These are phyloP conservation scores for Cladorrhinum sp. DNA, from an alignment of 2,329 filamentous ascomycete genomes.

Conservation along the genomic window DNA sequence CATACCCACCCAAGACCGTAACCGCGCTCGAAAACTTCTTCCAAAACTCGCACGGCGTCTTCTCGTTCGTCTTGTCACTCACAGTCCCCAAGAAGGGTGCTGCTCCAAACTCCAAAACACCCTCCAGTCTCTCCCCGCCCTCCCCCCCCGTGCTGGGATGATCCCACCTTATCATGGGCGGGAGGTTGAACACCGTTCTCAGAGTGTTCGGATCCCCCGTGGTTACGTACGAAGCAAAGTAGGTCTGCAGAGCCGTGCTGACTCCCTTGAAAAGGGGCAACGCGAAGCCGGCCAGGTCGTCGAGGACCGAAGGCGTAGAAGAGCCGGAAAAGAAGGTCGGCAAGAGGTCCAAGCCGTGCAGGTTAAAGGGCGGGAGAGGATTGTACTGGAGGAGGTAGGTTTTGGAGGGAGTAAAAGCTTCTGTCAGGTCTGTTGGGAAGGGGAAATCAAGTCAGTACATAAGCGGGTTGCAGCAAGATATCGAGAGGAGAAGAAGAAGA, in stretches of 20 bases:
- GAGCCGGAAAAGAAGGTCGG: slow-evolving; percentile 40
- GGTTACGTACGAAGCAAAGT: slow-evolving; percentile 39
- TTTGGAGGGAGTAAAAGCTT: slow-evolving; percentile 35
- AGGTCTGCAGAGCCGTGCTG: slow-evolving; percentile 39
- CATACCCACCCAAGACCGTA: slow-evolving; percentile 34
- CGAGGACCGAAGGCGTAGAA: slow-evolving; percentile 29
- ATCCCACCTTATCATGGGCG: slow-evolving; percentile 36
- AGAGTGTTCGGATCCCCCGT: slow-evolving; percentile 40
- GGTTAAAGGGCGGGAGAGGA: slow-evolving; percentile 30
- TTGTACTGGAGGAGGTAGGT: slow-evolving; percentile 42
- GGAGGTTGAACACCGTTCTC: slow-evolving; percentile 32
- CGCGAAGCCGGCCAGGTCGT: slow-evolving; percentile 28
- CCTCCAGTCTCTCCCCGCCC: slow-evolving; percentile 28
- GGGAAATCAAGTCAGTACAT: not conserved
- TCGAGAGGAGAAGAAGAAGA: not conserved
- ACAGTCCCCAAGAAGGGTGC: slow-evolving; percentile 32
- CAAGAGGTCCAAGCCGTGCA: slow-evolving; percentile 41
- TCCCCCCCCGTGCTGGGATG: slow-evolving; percentile 27
- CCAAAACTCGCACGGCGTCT: slow-evolving; percentile 36
- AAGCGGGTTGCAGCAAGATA: no score
- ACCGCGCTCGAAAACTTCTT: slow-evolving; percentile 29
- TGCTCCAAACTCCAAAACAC: slow-evolving; percentile 37
- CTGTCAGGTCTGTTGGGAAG: slow-evolving; percentile 29
- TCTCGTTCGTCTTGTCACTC: slow-evolving; percentile 31
- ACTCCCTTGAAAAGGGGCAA: slow-evolving; percentile 35